Base-by-base conservation (phyloP, 331 rosid genomes). In the Cydonia oblonga region DNA sequence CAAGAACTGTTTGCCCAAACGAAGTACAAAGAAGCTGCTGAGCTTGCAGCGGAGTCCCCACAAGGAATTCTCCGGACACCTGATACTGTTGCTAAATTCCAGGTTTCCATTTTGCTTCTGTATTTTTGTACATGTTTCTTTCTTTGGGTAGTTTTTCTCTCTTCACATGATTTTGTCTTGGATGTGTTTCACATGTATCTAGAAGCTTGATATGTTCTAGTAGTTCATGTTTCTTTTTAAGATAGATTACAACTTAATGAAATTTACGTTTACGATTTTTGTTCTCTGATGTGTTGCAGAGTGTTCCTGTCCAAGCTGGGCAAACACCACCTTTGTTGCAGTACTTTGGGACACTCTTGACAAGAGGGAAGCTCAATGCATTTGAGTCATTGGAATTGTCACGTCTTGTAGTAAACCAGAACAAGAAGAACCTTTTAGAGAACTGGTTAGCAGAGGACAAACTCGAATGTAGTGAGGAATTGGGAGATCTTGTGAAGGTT, bases 401-500 rank as follows among this genome's bases (percentile, higher is more conserved):
- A 35, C 89, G 97, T 59, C 89, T 91, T 71, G 97, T 91, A 46
- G 93, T 91, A 79, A 89, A 91, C 79, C 97, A 89, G 75, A 91
- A 91, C 85, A 89, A 91, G 82, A 91, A 91, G 85, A 89, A 87
- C 78, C 87, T 91, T 29, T 86, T 91, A 85, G 97, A 91, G 73
- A 91, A 91, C 68, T 91, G 96, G 96, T 77, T 91, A 83, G 96
- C 96, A 2, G 96, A 91, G 84, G 96, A 91, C 87, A 91, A 91
- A 84, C 91, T 91, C 69, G 97, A 91, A 84, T 91, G 97, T 86
- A 89, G 96, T 30, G 96, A 91, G 77, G 97, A 91, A 66, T 80
- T 91, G 20, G 97, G 97, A 68, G 97, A 91, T 83, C 97, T 91
- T 80, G 97, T 89, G 72, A 91, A 89, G 97, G 97, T 91, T 58